Evolutionary conservation across 2,329 filamentous ascomycete species (phyloP).

Genomic region (Cercospora sojina): DNA sequence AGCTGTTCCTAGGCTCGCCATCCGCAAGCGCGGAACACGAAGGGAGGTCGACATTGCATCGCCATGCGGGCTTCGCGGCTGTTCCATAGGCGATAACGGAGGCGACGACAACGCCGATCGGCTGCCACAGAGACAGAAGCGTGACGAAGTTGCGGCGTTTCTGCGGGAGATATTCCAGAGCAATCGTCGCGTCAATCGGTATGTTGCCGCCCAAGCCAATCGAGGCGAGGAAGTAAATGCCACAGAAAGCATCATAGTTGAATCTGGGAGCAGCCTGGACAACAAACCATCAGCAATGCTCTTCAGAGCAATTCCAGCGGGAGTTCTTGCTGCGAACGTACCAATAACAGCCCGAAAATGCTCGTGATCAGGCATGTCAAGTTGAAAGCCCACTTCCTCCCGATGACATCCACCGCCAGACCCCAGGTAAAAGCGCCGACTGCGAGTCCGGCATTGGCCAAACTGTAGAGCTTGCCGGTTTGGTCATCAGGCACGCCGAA

Average conservation of each 20-base stretch:
- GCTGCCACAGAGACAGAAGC: constrained; percentile 56
- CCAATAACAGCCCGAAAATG: constrained; percentile 54
- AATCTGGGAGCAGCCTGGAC: constrained; percentile 42
- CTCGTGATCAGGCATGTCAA: constrained; percentile 57
- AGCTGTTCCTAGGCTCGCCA: constrained; percentile 27
- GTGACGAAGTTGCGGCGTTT: constrained; percentile 55
- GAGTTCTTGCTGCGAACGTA: constrained; percentile 31
- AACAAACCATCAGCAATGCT: background rate
- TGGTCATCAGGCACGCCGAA: constrained; percentile 50
- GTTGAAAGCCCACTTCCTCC: constrained; percentile 59
- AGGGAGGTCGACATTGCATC: constrained; percentile 51
- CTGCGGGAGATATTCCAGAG: constrained; percentile 56
- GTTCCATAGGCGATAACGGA: constrained; percentile 52
- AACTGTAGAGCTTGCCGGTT: constrained; percentile 50
- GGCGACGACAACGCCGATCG: constrained; percentile 55
- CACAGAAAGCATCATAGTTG: constrained; percentile 51
- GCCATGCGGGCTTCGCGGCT: constrained; percentile 51
- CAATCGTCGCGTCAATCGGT: constrained; percentile 57
- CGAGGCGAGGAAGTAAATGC: constrained; percentile 18
- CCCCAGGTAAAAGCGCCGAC: constrained; percentile 59
- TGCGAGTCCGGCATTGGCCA: constrained; percentile 56
- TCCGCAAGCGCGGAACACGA: constrained; percentile 43
- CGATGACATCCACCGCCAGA: constrained; percentile 55
- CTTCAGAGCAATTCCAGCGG: background rate
- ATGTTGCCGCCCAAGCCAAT: constrained; percentile 52